Base-by-base conservation (phyloP, 1,284 basidiomycete species). In the Microbotryum lychnidis-dioicae region DNA sequence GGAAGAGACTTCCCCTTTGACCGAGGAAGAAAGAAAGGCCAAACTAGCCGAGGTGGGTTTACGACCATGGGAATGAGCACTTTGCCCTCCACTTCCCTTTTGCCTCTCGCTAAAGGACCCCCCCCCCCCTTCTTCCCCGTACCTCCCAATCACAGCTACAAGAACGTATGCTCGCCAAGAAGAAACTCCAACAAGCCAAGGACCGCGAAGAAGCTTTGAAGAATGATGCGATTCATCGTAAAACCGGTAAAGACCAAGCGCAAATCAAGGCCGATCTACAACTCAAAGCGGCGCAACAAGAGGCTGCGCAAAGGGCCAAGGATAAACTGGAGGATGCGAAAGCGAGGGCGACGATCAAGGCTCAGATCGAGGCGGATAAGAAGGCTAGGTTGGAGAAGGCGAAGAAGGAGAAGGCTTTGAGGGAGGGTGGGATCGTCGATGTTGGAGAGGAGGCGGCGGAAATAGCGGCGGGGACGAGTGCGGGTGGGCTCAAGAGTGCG, bases 351-450 rank as follows among this genome's bases (percentile, higher is more conserved):
- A 87, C 87, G 4, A 80, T 94, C 71, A 90, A 89, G 73, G 89
- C 87, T 0, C 90, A 94, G 75, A 96, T 97, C 68, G 92, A 94
- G 75, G 87, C 86, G 1, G 92, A 96, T 78, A 96, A 91, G 77
- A 82, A 83, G 60, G 85, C 83, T 27, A 83, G 92, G n/a, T 88
- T 89, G 0, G 90, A 88, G 71, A 91, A 88, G 72, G 80, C 85
- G 1, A 90, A 90, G 0, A 79, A 84, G 12, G 92, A 94, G 76
- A 96, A 94, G 75, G 90, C 89, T 0, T 74, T 91, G 14, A 82
- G 91, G 46, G 89, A 91, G 52, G 91, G 76, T 76, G 23, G 79
- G 76, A 56, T 31, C 46, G 48, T 62, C 29, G 55, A 62, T 50
- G 56, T 66, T n/a, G 45, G 49, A 27, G 63, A 44, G 2, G 57